These are phyloP conservation scores for Scedosporium apiospermum DNA, from an alignment of 2,329 filamentous ascomycete genomes.

Conservation along the genomic window DNA sequence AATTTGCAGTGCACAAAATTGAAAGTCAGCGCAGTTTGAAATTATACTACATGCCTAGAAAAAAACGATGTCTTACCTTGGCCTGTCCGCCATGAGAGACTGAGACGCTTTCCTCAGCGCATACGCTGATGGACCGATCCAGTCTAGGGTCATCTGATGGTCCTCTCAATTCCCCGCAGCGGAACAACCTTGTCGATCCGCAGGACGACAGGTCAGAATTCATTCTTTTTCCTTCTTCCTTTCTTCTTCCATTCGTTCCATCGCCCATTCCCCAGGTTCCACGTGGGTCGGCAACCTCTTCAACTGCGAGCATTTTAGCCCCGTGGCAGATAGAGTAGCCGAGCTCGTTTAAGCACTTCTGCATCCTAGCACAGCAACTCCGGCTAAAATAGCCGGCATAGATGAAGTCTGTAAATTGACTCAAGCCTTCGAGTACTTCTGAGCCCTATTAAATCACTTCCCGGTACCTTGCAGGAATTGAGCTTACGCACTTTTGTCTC, in stretches of 20 bases:
- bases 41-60: background rate
- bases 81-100: too few relatives aligned
- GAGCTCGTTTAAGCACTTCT: background rate
- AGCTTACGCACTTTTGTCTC: too few relatives aligned
- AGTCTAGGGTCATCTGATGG: background rate
- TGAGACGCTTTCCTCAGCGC: too few relatives aligned
- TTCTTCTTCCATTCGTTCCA: background rate
- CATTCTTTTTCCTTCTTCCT: background rate
- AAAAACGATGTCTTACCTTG: too few relatives aligned
- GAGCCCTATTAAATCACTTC: background rate
- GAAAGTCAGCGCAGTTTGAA: background rate
- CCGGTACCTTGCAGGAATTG: background rate
- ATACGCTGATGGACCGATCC: too few relatives aligned
- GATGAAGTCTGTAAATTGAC: background rate
- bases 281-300: background rate
- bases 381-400: background rate
- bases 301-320: background rate
- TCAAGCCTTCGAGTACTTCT: background rate
- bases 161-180: background rate
- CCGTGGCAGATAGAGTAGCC: background rate
- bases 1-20: background rate
- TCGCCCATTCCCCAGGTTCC: background rate
- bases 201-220: background rate
- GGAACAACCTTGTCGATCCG: background rate
- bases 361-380: background rate